A percentile compares a stretch with the other conserved stretches of the same genome.
These are phyloP conservation scores for Blastocystis hominis DNA, from an alignment of 352 stramenopile species.

Conservation along the genomic window DNA sequence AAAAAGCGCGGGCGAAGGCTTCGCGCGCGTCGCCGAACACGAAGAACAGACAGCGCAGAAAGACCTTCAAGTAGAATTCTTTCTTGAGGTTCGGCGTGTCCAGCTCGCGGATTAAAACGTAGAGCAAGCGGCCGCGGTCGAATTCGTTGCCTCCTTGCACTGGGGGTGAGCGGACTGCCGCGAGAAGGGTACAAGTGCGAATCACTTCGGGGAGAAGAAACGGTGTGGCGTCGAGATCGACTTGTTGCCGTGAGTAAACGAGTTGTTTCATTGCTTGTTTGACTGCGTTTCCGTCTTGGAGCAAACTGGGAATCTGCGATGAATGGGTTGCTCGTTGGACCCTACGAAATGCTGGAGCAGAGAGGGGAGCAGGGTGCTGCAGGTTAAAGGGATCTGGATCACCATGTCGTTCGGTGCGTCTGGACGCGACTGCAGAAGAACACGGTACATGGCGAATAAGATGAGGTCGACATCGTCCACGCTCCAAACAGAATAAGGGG, in stretches of 20 bases:
- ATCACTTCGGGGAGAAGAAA: neutral
- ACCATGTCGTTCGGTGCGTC: slow-evolving; percentile 55
- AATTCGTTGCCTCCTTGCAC: neutral
- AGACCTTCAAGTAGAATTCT: slow-evolving; percentile 36
- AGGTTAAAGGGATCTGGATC: slow-evolving; percentile 42
- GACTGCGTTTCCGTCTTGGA: slow-evolving; percentile 25
- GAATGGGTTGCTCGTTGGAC: neutral
- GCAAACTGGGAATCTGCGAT: neutral
- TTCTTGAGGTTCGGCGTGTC: neutral
- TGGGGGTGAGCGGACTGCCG: neutral
- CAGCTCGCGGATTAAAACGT: neutral
- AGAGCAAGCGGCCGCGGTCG: neutral
- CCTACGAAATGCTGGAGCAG: slow-evolving; percentile 3
- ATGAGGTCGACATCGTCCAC: neutral
- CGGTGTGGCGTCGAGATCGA: neutral
- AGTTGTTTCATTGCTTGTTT: slow-evolving; percentile 25
- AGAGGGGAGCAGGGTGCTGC: neutral
- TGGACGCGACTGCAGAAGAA: slow-evolving; percentile 29
- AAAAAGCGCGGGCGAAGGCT: neutral
- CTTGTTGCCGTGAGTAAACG: neutral
- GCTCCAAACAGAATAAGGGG: neutral
- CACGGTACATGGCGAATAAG: slow-evolving; percentile 46
- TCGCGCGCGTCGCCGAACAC: neutral
- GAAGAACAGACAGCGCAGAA: slow-evolving; percentile 45
- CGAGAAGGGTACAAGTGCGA: neutral